Evolutionary conservation across 108 stramenopile species (phyloP).

Genomic region (Licmophora abbreviata): DNA sequence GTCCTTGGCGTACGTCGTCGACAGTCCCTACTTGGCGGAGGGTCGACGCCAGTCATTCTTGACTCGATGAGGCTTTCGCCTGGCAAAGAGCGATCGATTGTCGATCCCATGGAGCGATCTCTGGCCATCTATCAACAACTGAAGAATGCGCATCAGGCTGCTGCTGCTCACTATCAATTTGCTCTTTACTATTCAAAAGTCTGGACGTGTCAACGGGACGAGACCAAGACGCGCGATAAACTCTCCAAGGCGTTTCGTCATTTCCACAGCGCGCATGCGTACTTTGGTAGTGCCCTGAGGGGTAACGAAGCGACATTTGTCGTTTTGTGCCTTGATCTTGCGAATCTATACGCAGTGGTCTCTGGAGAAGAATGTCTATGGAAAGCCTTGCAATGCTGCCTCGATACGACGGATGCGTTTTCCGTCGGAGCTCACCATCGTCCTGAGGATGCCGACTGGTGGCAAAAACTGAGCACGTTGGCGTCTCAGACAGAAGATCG

Average conservation of each 20-base stretch:
- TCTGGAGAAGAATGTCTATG: conserved; percentile 54
- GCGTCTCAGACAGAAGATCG: conserved; percentile 52
- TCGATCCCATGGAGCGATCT: conserved; percentile 75
- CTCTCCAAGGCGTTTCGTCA: conserved; percentile 63
- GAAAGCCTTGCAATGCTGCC: conserved; percentile 56
- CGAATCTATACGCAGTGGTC: conserved; percentile 63
- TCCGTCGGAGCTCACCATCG: conserved; percentile 19
- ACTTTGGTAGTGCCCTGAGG: conserved; percentile 29
- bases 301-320: conserved; percentile 78
- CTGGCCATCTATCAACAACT: conserved; percentile 61
- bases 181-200: conserved; percentile 68
- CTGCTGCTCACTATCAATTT: conserved; percentile 79
- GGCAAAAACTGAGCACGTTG: conserved; percentile 56
- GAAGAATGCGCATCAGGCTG: conserved; percentile 69
- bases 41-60: conserved; percentile 37
- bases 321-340: conserved; percentile 66
- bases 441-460: conserved; percentile 30
- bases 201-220: conserved; percentile 79
- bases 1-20: conserved; percentile 75
- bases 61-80: conserved; percentile 51
- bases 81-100: conserved; percentile 62
- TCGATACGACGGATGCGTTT: conserved; percentile 65
- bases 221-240: conserved; percentile 70
- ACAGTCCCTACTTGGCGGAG: conserved; percentile 53
- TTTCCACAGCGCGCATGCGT: conserved; percentile 56